Evolutionary conservation across 2,329 filamentous ascomycete genomes (phyloP), one percentile per base, ranked within the genome.

Genomic region (Diaporthe velutina): DNA sequence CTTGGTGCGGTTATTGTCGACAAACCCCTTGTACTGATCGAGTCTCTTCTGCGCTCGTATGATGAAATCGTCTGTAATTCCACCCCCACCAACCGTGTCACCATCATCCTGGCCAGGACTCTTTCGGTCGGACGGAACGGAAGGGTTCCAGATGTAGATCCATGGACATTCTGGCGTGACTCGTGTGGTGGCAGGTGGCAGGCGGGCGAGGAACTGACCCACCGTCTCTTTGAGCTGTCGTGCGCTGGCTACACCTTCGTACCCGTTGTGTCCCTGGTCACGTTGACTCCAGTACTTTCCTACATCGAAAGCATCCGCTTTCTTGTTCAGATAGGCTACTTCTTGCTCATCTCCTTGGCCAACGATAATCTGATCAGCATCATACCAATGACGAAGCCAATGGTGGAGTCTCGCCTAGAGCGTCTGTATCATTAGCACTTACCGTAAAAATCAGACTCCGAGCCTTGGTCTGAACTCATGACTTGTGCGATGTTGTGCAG

Each of bases 91-190:
- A 2, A 66, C 19, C 2, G 40, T 10, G 60, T 66, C 60, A 66
- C 17, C 42, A n/a, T n/a, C 42, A n/a, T 22, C 61, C 5, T 25
- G 42, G 28, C 28, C 42, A 2, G 12, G 28, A 7, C 1, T 6
- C 13, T 17, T 50, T 33, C 40, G 61, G 28, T 50, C 42, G 45
- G 61, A 25, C 19, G 61, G 42, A 38, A 67, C 30, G 12, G 45
- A 50, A 35, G 42, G 61, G 30, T 67, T 67, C 28, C 61, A 67
- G 42, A 35, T 67, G 42, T 67, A 67, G 61, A 67, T 50, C 30
- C 42, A 67, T 25, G 28, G 61, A n/a, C 61, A 67, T 28, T 25
- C 22, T 12, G 10, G 12, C 42, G 42, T 67, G 61, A 67, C 42
- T 25, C 30, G 19, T 38, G 42, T 50, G 13, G 61, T 67, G 2